phyloP scores from a whole-genome alignment of 495 filamentous ascomycete species.

The Penicillium chermesinum region DNA sequence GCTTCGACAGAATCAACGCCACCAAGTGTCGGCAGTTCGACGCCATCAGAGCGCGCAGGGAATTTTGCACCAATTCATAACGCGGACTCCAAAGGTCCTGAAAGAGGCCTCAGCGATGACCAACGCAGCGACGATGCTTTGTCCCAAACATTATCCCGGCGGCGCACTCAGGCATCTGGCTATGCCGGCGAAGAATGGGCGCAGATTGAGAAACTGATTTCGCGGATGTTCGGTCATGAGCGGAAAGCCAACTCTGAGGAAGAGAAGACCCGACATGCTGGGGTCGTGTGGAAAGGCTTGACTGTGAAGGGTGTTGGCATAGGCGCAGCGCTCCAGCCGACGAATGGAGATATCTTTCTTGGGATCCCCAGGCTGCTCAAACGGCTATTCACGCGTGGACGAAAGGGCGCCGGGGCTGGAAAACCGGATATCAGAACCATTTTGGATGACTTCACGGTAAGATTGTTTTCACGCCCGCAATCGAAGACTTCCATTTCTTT shows the following conservation, averaged over 20 bases:
- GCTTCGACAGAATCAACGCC: background rate
- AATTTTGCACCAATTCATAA: conserved; percentile 7
- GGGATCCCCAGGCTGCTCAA: conserved; percentile 50
- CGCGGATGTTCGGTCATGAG: conserved; percentile 59
- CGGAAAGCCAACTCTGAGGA: conserved; percentile 60
- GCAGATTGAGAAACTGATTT: conserved; percentile 56
- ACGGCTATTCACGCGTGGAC: conserved; percentile 37
- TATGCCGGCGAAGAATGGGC: conserved; percentile 47
- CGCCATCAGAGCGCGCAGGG: background rate
- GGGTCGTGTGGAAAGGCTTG: conserved; percentile 56
- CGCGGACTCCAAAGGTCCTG: background rate
- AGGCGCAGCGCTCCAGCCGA: conserved; percentile 62
- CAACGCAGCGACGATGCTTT: conserved; percentile 46
- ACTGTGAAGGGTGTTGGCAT: conserved; percentile 64
- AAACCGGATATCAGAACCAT: conserved; percentile 57
- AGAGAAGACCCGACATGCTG: conserved; percentile 55
- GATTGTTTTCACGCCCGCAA: background rate
- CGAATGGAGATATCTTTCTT: conserved; percentile 59
- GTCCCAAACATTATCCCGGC: conserved; percentile 45
- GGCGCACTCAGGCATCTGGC: conserved; percentile 37
- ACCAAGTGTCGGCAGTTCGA: conserved; percentile 1
- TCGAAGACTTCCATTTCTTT: background rate
- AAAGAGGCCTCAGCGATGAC: background rate
- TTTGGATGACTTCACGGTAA: conserved; percentile 54
- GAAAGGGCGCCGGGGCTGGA: conserved; percentile 36